A percentile compares a stretch with the other conserved stretches of the same genome.
phyloP scores from a whole-genome alignment of 2,329 filamentous ascomycete species.

The Aspergillus transmontanensis region DNA sequence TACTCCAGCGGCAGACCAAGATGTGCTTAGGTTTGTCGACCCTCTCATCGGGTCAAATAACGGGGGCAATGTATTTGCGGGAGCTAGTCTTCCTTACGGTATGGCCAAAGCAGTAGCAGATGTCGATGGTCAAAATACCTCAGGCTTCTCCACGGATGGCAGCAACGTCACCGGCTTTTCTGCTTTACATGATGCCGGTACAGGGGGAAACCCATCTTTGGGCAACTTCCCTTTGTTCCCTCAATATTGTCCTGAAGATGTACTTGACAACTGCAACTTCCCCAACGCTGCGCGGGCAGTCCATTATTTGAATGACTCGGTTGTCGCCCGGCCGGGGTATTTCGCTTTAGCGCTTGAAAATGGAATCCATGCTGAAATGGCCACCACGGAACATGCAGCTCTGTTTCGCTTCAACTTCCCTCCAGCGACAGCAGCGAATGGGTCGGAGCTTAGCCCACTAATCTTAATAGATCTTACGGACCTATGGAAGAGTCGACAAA shows the following conservation, averaged over 20 bases:
- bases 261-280: slow-evolving; percentile 64
- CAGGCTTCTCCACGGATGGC: slow-evolving; percentile 57
- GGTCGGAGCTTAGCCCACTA: slow-evolving; percentile 50
- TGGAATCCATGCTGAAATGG: slow-evolving; percentile 67
- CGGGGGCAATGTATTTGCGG: slow-evolving; percentile 60
- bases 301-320: slow-evolving; percentile 52
- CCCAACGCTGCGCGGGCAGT: slow-evolving; percentile 56
- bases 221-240: slow-evolving; percentile 75
- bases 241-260: slow-evolving; percentile 62
- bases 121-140: slow-evolving; percentile 53
- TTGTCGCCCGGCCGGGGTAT: slow-evolving; percentile 65
- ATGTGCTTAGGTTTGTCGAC: slow-evolving; percentile 50
- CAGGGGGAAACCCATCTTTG: slow-evolving; percentile 60
- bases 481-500: slow-evolving; percentile 61
- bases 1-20: slow-evolving; percentile 25
- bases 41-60: slow-evolving; percentile 58
- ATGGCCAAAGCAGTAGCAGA: slow-evolving; percentile 60
- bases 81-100: slow-evolving; percentile 57
- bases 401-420: slow-evolving; percentile 69
- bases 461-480: slow-evolving; percentile 68
- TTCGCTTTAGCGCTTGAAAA: slow-evolving; percentile 63
- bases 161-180: slow-evolving; percentile 56
- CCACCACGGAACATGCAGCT: slow-evolving; percentile 63
- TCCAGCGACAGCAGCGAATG: slow-evolving; percentile 15
- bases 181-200: slow-evolving; percentile 54